Evolutionary conservation across 495 filamentous ascomycete genomes (phyloP), one percentile per base, ranked within the genome.

Genomic region (Neurospora tetraspora): DNA sequence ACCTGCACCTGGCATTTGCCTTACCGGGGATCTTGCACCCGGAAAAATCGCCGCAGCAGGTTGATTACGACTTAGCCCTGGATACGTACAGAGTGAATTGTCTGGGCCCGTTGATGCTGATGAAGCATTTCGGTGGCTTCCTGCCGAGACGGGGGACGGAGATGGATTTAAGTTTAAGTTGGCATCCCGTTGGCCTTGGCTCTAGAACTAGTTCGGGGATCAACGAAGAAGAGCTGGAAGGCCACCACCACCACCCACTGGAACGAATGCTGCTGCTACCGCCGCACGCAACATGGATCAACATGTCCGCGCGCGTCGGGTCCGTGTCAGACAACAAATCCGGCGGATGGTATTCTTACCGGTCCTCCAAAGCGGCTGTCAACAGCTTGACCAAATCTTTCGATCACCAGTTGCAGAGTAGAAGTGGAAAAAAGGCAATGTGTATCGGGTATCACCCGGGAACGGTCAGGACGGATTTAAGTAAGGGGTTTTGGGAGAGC

Each of bases 271-370:
- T 27, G 27, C 27, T 27, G 27, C 27, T 39, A 10, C 38, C 38
- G 38, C 38, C 38, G 7, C 73, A 88, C 71, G 89, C 91, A 0
- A 85, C 90, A 11, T 91, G 91, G 80, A 86, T 89, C 12, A 87
- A 86, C 73, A 91, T 94, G 86, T 89, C 90, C 4, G 93, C 92
- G 0, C 88, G 93, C 10, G 91, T 96, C 0, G 94, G 93, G 3
- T 90, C 86, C 4, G 90, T 90, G 4, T 82, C 85, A 4, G 92
- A 95, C 73, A 94, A 95, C 74, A 73, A 75, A 12, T 83, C 85
- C 0, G 92, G 92, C 3, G 93, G 91, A 0, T 93, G 89, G 87
- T 96, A 93, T 78, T 87, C 86, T 4, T 96, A 96, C 77, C 89
- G 92, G 3, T 87, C 90, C 11, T 88, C 85, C 38, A 96, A 96